These are phyloP conservation scores for Teratosphaeria nubilosa DNA, from an alignment of 2,329 filamentous ascomycete species.

Conservation along the genomic window DNA sequence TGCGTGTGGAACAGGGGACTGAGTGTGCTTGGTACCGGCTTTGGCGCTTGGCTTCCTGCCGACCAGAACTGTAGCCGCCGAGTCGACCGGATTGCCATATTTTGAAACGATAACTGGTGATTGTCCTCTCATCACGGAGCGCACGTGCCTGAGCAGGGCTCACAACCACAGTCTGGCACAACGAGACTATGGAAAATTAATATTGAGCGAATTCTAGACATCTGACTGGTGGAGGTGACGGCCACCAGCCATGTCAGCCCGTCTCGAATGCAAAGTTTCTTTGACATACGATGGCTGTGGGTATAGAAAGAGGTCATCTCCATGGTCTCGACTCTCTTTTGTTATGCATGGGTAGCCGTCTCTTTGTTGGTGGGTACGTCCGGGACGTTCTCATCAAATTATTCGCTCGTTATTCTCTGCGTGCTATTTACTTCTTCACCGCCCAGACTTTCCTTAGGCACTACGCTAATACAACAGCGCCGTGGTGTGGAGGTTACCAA, in stretches of 20 bases:
- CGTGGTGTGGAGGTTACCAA: background rate
- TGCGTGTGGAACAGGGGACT: background rate
- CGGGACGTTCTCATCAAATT: slow-evolving; percentile 23
- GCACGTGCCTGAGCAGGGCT: background rate
- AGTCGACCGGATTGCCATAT: background rate
- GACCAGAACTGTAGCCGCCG: background rate
- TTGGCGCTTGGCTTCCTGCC: background rate
- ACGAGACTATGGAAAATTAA: background rate
- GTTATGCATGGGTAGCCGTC: slow-evolving; percentile 2
- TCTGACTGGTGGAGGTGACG: background rate
- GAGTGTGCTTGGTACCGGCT: background rate
- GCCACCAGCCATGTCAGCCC: background rate
- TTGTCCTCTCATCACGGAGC: background rate
- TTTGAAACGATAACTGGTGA: background rate
- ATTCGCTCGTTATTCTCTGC: slow-evolving; percentile 37
- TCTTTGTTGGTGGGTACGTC: slow-evolving; percentile 4
- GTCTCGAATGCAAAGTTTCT: background rate
- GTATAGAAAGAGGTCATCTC: background rate
- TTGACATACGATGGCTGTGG: background rate
- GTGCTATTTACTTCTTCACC: slow-evolving; percentile 14
- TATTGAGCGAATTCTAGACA: background rate
- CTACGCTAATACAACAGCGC: background rate
- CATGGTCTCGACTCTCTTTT: slow-evolving; percentile 3
- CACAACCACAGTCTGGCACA: background rate
- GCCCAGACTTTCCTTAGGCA: slow-evolving; percentile 10